Conservation (phyloP, 2,329 filamentous ascomycete genomes). For the Tolypocladium album region DNA sequence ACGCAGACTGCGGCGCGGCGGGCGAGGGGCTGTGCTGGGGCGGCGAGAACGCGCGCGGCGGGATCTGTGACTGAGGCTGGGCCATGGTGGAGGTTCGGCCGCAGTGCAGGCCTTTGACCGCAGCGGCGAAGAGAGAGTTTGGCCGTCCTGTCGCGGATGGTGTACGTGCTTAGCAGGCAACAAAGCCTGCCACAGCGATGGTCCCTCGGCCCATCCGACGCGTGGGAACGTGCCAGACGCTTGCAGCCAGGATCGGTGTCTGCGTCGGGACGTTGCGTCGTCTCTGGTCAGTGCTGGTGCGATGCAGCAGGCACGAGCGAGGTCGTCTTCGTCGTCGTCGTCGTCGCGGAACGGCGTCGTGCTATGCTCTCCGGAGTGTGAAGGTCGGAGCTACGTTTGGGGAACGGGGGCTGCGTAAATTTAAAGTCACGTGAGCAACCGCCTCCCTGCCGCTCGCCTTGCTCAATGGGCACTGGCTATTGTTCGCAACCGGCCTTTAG, state of each 20-base stretch:
- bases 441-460: too few species aligned
- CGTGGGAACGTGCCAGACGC: conserved; percentile 8
- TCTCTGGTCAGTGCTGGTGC: conserved; percentile 1
- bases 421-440: conserved; percentile 30
- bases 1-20: conserved; percentile 41
- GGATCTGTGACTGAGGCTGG: conserved; percentile 42
- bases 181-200: conserved; percentile 36
- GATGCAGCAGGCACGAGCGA: conserved; percentile 10
- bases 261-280: not conserved
- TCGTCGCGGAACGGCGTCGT: conserved; percentile 11
- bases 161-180: conserved; percentile 29
- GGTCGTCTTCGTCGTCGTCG: conserved; percentile 11
- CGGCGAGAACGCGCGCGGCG: conserved; percentile 50
- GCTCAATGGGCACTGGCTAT: not conserved
- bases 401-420: conserved; percentile 25
- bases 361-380: conserved; percentile 13
- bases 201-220: conserved; percentile 36
- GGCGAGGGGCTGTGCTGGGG: conserved; percentile 53
- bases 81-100: conserved; percentile 33
- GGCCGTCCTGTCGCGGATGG: conserved; percentile 4
- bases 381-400: conserved; percentile 18
- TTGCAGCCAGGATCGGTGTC: not conserved
- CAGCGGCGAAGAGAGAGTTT: conserved; percentile 4
- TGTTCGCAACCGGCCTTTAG: not conserved
- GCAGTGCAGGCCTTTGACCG: not conserved